A percentile compares a stretch with the other conserved stretches of the same genome.
These are phyloP conservation scores for Penicillium sp. DNA, from an alignment of 2,329 filamentous ascomycete species.

Conservation along the genomic window DNA sequence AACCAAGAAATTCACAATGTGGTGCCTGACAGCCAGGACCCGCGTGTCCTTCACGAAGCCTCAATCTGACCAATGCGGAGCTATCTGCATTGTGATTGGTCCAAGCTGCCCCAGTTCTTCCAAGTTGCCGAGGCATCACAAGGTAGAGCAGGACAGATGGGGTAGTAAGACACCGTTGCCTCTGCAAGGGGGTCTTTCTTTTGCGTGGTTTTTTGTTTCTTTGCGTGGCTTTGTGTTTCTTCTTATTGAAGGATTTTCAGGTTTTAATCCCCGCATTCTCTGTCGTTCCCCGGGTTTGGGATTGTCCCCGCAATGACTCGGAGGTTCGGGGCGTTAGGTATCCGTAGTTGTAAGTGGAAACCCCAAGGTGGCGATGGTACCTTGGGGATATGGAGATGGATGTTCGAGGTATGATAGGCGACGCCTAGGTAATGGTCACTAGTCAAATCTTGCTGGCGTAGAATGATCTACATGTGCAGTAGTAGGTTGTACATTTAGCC, in stretches of 20 bases:
- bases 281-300: neutral
- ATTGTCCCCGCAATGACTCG: neutral
- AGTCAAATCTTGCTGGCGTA: neutral
- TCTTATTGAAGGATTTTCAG: slow-evolving; percentile 1
- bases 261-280: neutral
- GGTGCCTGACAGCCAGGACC: slow-evolving; percentile 1
- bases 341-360: neutral
- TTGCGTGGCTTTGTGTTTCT: neutral
- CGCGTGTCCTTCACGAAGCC: neutral
- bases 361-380: neutral
- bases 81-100: slow-evolving; percentile 7
- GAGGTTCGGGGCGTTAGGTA: neutral
- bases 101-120: neutral
- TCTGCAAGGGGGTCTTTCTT: neutral
- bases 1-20: neutral
- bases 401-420: neutral
- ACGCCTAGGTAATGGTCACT: neutral
- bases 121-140: slow-evolving; percentile 22
- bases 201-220: neutral
- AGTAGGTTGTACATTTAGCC: neutral
- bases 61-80: neutral
- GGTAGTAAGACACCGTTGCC: neutral
- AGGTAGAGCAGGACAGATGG: slow-evolving; percentile 3
- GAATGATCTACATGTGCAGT: neutral
- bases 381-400: neutral